Percentiles rank a stretch among this genome's conserved stretches.
These are phyloP conservation scores for Kokia cookei DNA, from an alignment of 441 rosid species.

Conservation along the genomic window DNA sequence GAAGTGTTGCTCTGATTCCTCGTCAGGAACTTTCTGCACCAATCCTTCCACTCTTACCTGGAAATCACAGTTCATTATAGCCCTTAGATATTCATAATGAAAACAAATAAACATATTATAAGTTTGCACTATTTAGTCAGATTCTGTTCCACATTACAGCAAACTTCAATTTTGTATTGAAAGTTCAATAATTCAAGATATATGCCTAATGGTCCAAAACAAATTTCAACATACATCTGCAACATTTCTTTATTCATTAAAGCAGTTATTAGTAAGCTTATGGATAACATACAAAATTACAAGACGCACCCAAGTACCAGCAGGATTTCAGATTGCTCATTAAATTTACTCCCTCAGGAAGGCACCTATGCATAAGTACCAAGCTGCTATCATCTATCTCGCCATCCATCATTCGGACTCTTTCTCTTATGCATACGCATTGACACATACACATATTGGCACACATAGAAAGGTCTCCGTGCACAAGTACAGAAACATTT, in stretches of 20 bases:
- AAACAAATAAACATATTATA: not conserved
- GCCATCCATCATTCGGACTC: not conserved
- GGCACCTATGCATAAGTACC: not conserved
- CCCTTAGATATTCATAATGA: not conserved
- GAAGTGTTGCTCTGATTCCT: slow-evolving; percentile 75
- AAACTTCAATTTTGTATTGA: not conserved
- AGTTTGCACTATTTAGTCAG: not conserved
- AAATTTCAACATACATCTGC: not conserved
- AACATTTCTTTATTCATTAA: not conserved
- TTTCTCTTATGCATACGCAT: not conserved
- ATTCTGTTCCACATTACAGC: not conserved
- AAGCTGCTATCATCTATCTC: not conserved
- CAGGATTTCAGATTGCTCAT: not conserved
- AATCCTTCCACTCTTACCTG: slow-evolving; percentile 94
- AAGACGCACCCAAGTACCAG: not conserved
- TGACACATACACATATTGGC: no score
- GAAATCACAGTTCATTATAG: slow-evolving; percentile 9
- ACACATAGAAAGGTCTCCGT: not conserved
- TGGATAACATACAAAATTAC: not conserved
- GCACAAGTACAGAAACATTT: not conserved
- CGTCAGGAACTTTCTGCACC: slow-evolving; percentile 67
- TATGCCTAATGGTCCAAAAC: not conserved
- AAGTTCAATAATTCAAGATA: not conserved
- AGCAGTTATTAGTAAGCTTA: not conserved
- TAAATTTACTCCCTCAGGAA: not conserved